Conservation (phyloP, 805 yeast species). For the Myxozyma vanderwaltii region DNA sequence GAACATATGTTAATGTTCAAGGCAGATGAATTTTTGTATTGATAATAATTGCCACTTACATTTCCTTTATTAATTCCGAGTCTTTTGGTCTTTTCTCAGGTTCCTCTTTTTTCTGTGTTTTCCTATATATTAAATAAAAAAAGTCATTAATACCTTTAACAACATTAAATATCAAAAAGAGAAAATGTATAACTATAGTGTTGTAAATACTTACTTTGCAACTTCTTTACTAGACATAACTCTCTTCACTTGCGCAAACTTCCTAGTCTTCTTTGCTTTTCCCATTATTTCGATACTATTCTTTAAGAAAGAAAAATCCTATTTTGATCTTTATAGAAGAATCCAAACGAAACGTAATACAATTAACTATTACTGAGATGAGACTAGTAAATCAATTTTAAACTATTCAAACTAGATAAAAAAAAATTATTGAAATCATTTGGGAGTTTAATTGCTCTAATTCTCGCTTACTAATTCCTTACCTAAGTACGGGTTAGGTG, state of each 20-base stretch:
- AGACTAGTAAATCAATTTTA: too few species aligned
- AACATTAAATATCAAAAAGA: neutral
- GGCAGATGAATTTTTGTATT: too few species aligned
- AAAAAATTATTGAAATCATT: too few species aligned
- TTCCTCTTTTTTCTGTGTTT: constrained; percentile 47
- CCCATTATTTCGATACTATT: constrained; percentile 61
- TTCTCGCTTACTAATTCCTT: too few species aligned
- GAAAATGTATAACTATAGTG: neutral
- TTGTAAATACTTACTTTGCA: constrained; percentile 50
- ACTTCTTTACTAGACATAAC: constrained; percentile 74
- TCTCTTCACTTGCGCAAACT: constrained; percentile 91
- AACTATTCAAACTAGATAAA: too few species aligned
- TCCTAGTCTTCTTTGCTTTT: constrained; percentile 93
- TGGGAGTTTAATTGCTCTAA: too few species aligned
- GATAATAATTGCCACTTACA: constrained; percentile 39
- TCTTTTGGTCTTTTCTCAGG: constrained; percentile 55
- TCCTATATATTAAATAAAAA: neutral
- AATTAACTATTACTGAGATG: too few species aligned
- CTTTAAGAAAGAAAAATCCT: too few species aligned
- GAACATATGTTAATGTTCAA: too few species aligned
- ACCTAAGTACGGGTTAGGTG: too few species aligned
- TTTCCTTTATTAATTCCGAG: constrained; percentile 70
- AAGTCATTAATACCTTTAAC: neutral
- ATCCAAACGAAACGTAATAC: too few species aligned
- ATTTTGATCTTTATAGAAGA: too few species aligned